Conservation (phyloP, 257 asterid species). For the Verbascum thapsus region DNA sequence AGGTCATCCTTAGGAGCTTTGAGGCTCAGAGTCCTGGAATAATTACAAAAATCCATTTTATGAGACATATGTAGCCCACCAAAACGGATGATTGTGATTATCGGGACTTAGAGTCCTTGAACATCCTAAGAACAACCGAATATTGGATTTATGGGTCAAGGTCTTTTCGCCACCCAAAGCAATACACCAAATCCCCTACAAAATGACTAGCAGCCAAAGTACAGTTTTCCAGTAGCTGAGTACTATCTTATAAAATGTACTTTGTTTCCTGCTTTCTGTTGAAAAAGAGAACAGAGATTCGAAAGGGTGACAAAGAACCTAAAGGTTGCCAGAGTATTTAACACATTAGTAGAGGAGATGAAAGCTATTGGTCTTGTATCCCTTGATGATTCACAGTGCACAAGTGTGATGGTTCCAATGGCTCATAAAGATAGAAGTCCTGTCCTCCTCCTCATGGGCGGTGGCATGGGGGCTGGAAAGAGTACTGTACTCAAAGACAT, state of each 20-base stretch:
- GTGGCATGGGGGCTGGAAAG: slow-evolving; percentile 98
- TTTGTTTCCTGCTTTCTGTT: slow-evolving; percentile 9
- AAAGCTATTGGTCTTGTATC: slow-evolving; percentile 87
- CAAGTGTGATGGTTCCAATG: slow-evolving; percentile 97
- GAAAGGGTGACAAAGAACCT: slow-evolving; percentile 93
- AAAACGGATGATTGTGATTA: too few relatives aligned
- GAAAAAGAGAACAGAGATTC: slow-evolving; percentile 82
- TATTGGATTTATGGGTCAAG: too few relatives aligned
- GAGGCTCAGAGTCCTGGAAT: too few relatives aligned
- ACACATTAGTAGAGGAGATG: slow-evolving; percentile 96
- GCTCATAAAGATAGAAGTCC: slow-evolving; percentile 93
- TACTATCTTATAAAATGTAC: not conserved
- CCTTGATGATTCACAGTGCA: slow-evolving; percentile 83
- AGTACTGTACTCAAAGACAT: slow-evolving; percentile 93
- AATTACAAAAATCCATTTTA: too few relatives aligned
- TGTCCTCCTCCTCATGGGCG: slow-evolving; percentile 94
- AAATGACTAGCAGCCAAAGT: not conserved
- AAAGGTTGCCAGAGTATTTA: slow-evolving; percentile 91
- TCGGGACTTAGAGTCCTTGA: too few relatives aligned
- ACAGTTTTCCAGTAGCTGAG: not conserved
- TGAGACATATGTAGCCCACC: too few relatives aligned
- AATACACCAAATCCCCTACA: too few relatives aligned
- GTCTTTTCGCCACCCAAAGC: too few relatives aligned
- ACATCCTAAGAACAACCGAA: too few relatives aligned
- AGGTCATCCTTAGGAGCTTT: too few relatives aligned